phyloP scores from a whole-genome alignment of 495 filamentous ascomycete species.

The Rusavskia elegans region DNA sequence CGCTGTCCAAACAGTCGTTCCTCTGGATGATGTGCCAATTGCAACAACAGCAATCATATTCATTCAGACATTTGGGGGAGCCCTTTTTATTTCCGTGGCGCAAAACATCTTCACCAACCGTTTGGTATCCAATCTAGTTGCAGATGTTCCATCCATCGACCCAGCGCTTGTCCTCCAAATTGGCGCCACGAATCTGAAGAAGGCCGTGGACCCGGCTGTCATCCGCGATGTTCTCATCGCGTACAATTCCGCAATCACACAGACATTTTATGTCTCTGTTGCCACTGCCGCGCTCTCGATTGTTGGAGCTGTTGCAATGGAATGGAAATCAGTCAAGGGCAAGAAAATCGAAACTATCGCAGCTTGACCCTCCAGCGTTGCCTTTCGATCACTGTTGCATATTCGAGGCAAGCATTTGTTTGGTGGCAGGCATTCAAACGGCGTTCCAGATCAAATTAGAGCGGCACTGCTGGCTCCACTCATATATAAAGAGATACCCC shows the following conservation, averaged over 20 bases:
- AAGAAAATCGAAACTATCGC: constrained; percentile 54
- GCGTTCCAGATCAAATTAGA: too few species aligned
- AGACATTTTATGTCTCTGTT: constrained; percentile 53
- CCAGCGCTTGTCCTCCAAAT: constrained; percentile 32
- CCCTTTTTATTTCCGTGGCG: constrained; percentile 57
- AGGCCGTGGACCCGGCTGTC: constrained; percentile 20
- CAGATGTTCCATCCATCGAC: constrained; percentile 34
- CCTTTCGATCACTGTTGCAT: too few species aligned
- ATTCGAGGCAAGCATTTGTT: too few species aligned
- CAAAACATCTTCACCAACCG: constrained; percentile 68
- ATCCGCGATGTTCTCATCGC: constrained; percentile 43
- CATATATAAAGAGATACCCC: too few species aligned
- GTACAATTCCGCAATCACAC: constrained; percentile 54
- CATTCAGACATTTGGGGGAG: constrained; percentile 53
- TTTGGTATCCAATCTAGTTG: constrained; percentile 38
- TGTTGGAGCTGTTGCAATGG: constrained; percentile 41
- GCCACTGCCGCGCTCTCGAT: constrained; percentile 46
- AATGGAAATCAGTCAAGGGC: constrained; percentile 77
- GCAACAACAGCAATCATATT: constrained; percentile 55
- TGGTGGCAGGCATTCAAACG: too few species aligned
- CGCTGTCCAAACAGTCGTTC: constrained; percentile 51
- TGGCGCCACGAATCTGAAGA: constrained; percentile 54
- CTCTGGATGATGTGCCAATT: constrained; percentile 43
- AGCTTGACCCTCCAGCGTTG: constrained; percentile 19
- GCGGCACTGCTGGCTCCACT: too few species aligned